phyloP scores from a whole-genome alignment of 495 filamentous ascomycete genomes.

The Aspergillus sclerotiicarbonarius region DNA sequence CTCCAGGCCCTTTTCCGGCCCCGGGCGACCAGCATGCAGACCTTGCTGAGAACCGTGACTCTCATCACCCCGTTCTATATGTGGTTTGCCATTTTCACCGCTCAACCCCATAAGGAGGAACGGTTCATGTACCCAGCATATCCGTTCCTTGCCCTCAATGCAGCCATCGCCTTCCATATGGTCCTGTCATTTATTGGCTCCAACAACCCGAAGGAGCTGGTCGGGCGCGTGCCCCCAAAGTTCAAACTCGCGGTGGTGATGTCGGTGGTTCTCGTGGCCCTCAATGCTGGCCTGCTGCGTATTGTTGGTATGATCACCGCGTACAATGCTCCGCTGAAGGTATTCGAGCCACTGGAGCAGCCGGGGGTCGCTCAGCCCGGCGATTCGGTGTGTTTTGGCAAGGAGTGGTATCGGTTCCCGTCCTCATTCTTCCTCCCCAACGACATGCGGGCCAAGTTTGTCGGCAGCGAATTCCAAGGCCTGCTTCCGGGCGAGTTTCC shows the following conservation, averaged over 20 bases:
- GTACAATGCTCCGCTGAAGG: constrained; percentile 79
- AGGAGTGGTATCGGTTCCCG: constrained; percentile 99
- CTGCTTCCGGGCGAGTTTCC: constrained; percentile 89
- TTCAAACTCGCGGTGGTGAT: constrained; percentile 64
- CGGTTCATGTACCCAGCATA: constrained; percentile 98
- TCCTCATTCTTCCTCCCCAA: constrained; percentile 86
- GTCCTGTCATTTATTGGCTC: constrained; percentile 69
- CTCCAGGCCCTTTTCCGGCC: constrained; percentile 46
- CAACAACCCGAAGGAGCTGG: constrained; percentile 58
- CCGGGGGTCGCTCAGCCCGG: constrained; percentile 49
- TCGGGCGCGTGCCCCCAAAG: constrained; percentile 66
- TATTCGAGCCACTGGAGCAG: constrained; percentile 62
- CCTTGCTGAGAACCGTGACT: constrained; percentile 65
- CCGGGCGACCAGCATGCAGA: constrained; percentile 41
- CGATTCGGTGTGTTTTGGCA: constrained; percentile 83
- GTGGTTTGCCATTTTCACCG: constrained; percentile 88
- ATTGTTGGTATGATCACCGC: constrained; percentile 77
- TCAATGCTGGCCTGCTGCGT: constrained; percentile 66
- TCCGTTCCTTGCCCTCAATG: constrained; percentile 87
- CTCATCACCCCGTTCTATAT: constrained; percentile 85
- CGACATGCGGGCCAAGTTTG: constrained; percentile 76
- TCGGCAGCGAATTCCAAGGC: constrained; percentile 86
- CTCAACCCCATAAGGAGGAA: constrained; percentile 97
- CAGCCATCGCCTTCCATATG: constrained; percentile 80
- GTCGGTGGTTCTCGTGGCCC: constrained; percentile 51